Conservation (phyloP, 176 grass and related monocot species). For the Musa beccarii region DNA sequence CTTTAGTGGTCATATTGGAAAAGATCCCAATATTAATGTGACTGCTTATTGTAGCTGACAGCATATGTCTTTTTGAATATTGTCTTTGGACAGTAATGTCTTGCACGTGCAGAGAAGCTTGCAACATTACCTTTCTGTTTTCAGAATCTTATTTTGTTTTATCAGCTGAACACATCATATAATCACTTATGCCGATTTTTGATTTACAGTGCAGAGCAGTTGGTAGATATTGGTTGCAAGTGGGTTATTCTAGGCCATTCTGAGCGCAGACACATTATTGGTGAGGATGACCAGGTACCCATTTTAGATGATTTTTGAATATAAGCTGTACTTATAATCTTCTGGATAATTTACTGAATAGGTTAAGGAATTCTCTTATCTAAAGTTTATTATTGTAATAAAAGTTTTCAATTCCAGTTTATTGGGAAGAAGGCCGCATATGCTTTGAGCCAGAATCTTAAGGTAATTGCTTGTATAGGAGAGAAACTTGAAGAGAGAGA, state of each 20-base stretch:
- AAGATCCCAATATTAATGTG: no score
- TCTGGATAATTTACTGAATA: background rate
- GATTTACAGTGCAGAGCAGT: constrained; percentile 62
- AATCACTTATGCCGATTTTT: background rate
- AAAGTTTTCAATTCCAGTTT: constrained; percentile 45
- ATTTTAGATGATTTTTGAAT: background rate
- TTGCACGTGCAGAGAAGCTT: no score
- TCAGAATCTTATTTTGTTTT: no score
- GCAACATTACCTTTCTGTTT: no score
- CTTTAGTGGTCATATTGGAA: no score
- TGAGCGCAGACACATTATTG: constrained; percentile 68
- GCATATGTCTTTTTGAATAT: no score
- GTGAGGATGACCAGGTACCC: constrained; percentile 77
- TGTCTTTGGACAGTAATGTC: no score
- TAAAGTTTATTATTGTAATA: constrained; percentile 11
- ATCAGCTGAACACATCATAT: background rate
- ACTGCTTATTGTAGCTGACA: no score
- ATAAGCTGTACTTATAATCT: constrained; percentile 12
- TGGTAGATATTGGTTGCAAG: constrained; percentile 80
- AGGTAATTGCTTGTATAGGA: constrained; percentile 94
- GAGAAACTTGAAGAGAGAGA: constrained; percentile 96
- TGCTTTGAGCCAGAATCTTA: constrained; percentile 95
- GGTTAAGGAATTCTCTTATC: background rate
- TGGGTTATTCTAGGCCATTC: constrained; percentile 99
- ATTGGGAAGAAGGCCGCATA: constrained; percentile 96